Base-by-base conservation (phyloP, 495 filamentous ascomycete genomes). In the Recurvomyces mirabilis region DNA sequence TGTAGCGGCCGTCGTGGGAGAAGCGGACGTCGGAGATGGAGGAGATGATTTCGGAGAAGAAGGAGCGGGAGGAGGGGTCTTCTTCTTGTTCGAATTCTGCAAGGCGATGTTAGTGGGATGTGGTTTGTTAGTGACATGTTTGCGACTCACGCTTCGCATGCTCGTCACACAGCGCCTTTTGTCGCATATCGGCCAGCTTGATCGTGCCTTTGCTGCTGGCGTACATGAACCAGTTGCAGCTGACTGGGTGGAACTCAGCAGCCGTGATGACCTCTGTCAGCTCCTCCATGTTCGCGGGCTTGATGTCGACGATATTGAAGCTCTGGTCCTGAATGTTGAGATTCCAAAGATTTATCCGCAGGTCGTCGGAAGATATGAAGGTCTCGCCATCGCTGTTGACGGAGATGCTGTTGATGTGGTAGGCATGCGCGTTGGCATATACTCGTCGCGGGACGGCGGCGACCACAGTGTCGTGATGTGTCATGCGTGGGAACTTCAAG, bases 191-290 rank as follows among this genome's bases (percentile, higher is more conserved):
- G 24, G 91, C 91, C 41, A 98, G 72, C 68, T 98, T 98, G 69
- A 98, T 96, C 10, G 91, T 98, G 41, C 91, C 91, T 65, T 98
- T 98, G 38, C 88, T 95, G 61, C 89, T 95, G 45, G 91, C 91
- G 61, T 98, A 98, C 93, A 98, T 98, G 67, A 98, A 98, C 87
- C 85, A 94, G 65, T 98, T 98, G 69, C 91, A 98, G 69, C 89
- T 94, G 55, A 78, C 71, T 21, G 91, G 91, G 61, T 98, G 91
- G 61, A 98, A 98, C 60, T 98, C 91, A 33, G 91, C 93, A 25
- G 91, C 91, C 21, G 91, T 98, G 54, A 98, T 96, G 44, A 98
- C 91, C 64, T 98, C 91, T 1, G 91, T 98, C 51, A 98, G 71
- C 68, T 98, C 91, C 64, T 98, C 91, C 91, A 98, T 98, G 63